Conservation (phyloP, 495 filamentous ascomycete species). For the Aspergillus haitiensis region DNA sequence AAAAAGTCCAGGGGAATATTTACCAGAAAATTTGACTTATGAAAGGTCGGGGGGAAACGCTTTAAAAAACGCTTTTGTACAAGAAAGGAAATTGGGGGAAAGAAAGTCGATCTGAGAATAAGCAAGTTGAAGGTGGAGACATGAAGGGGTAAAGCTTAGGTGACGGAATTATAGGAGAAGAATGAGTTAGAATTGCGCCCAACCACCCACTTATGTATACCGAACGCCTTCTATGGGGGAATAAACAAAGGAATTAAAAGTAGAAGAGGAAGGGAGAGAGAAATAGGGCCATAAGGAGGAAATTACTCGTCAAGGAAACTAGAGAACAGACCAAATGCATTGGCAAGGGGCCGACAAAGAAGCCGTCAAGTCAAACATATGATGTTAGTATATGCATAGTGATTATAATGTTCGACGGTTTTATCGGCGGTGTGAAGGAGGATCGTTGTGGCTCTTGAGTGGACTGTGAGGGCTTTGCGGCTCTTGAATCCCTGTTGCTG, state of each 20-base stretch:
- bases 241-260: slow-evolving; percentile 33
- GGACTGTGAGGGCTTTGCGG: slow-evolving; percentile 36
- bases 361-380: slow-evolving; percentile 42
- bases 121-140: slow-evolving; percentile 13
- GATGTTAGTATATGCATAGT: slow-evolving; percentile 36
- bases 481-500: slow-evolving; percentile 31
- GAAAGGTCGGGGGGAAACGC: slow-evolving; percentile 7
- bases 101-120: slow-evolving; percentile 17
- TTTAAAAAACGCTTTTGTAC: slow-evolving; percentile 44
- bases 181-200: slow-evolving; percentile 31
- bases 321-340: slow-evolving; percentile 29
- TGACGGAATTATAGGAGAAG: slow-evolving; percentile 18
- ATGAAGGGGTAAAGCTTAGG: slow-evolving; percentile 18
- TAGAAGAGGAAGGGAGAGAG: neutral
- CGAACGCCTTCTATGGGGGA: slow-evolving; percentile 53
- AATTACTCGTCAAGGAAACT: slow-evolving; percentile 40
- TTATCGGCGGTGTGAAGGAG: slow-evolving; percentile 36
- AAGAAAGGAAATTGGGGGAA: slow-evolving; percentile 22
- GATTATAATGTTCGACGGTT: slow-evolving; percentile 22
- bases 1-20: slow-evolving; percentile 19
- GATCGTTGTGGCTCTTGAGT: slow-evolving; percentile 40
- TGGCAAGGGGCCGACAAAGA: slow-evolving; percentile 23
- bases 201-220: slow-evolving; percentile 38
- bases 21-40: no score
- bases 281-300: slow-evolving; percentile 20